A percentile compares a stretch with the other conserved stretches of the same genome.
Evolutionary conservation across 129 eudicot genomes (phyloP).

Genomic region (Dittrichia graveolens): DNA sequence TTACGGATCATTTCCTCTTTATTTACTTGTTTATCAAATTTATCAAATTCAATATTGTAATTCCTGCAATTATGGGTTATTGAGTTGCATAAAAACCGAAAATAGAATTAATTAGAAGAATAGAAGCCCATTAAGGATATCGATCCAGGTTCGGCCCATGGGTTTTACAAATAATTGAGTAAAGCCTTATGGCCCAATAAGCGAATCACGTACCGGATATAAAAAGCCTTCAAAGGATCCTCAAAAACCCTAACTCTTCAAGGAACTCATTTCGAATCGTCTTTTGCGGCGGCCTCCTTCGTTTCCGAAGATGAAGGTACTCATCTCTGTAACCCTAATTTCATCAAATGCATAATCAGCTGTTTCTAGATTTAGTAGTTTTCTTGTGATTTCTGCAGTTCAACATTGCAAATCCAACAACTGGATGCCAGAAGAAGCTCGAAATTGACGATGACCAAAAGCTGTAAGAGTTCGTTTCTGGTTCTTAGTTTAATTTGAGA

Average conservation of each 20-base stretch:
- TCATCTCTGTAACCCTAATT: conserved; percentile 20
- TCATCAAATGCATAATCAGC: not conserved
- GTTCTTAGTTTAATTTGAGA: not conserved
- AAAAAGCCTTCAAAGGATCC: conserved; percentile 6
- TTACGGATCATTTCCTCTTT: too few relatives aligned
- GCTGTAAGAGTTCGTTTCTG: conserved; percentile 47
- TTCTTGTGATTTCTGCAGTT: conserved; percentile 43
- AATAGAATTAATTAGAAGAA: not conserved
- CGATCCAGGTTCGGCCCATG: not conserved
- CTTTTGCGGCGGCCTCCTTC: conserved; percentile 31
- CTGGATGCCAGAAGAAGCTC: conserved; percentile 98
- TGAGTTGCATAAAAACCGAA: not conserved
- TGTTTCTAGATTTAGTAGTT: not conserved
- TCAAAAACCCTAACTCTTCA: conserved; percentile 32
- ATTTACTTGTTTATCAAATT: too few relatives aligned
- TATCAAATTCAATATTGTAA: too few relatives aligned
- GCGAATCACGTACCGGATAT: conserved; percentile 1
- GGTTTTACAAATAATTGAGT: not conserved
- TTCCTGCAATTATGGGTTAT: too few relatives aligned
- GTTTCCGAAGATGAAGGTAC: conserved; percentile 34
- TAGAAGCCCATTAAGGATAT: not conserved
- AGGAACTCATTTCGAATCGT: not conserved
- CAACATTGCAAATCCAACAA: conserved; percentile 86
- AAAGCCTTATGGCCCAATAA: conserved; percentile 32
- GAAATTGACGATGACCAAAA: conserved; percentile 91